A percentile compares a stretch with the other conserved stretches of the same genome.
These are phyloP conservation scores for Xylaria sp. DNA, from an alignment of 2,329 filamentous ascomycete genomes.

Conservation along the genomic window DNA sequence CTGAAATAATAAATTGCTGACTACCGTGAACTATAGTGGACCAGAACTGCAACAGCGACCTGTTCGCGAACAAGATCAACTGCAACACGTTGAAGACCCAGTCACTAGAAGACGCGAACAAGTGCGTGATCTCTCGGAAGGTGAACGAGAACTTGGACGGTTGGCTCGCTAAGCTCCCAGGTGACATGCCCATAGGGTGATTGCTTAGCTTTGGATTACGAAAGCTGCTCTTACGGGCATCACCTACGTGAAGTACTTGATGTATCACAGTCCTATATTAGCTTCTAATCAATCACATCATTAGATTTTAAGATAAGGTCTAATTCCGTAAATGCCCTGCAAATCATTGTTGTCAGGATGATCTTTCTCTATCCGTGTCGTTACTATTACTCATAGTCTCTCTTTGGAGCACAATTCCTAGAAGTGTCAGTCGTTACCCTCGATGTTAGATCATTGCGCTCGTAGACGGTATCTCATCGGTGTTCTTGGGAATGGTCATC, in stretches of 20 bases:
- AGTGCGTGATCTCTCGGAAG: slow-evolving; percentile 46
- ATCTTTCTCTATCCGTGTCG: background rate
- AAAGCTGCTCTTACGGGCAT: background rate
- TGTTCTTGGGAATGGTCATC: too few species aligned
- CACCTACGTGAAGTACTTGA: slow-evolving; percentile 2
- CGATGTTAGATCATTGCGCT: too few species aligned
- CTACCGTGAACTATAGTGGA: slow-evolving; percentile 38
- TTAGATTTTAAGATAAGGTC: background rate
- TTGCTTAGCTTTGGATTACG: slow-evolving; percentile 4
- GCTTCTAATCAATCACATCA: background rate
- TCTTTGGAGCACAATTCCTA: background rate
- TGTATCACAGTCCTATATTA: slow-evolving; percentile 1
- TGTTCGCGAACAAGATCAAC: slow-evolving; percentile 47
- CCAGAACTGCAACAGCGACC: slow-evolving; percentile 50
- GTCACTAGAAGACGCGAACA: slow-evolving; percentile 48
- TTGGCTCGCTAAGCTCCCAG: slow-evolving; percentile 47
- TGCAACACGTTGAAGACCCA: slow-evolving; percentile 47
- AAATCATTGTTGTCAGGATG: background rate
- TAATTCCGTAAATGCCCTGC: background rate
- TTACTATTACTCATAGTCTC: background rate
- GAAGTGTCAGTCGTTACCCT: too few species aligned
- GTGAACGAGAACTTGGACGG: slow-evolving; percentile 52
- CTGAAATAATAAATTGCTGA: background rate
- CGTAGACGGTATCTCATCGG: too few species aligned
- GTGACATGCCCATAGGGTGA: slow-evolving; percentile 45